A percentile compares a stretch with the other conserved stretches of the same genome.
These are phyloP conservation scores for Dipodascus geniculatus DNA, from an alignment of 805 yeast species.

Conservation along the genomic window DNA sequence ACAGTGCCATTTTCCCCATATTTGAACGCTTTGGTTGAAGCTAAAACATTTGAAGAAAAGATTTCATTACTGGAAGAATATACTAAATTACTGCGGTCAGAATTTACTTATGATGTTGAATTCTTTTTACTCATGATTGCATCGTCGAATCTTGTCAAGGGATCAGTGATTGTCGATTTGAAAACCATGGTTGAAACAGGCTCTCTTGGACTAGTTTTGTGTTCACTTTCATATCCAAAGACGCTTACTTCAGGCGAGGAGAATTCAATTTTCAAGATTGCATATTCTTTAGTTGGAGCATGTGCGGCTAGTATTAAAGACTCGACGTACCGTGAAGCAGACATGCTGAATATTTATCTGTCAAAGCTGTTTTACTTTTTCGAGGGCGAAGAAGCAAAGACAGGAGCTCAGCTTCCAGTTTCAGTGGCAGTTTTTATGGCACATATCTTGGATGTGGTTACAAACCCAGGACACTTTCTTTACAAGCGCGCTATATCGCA, in stretches of 20 bases:
- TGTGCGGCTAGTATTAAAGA: constrained; percentile 26
- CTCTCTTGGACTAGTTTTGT: constrained; percentile 39
- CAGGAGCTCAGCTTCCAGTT: constrained; percentile 26
- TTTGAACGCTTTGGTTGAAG: background rate
- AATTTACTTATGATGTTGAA: constrained; percentile 44
- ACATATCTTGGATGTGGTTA: constrained; percentile 42
- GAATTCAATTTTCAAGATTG: constrained; percentile 27
- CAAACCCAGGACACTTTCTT: constrained; percentile 60
- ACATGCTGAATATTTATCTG: constrained; percentile 28
- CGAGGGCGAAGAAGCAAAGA: constrained; percentile 4
- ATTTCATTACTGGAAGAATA: background rate
- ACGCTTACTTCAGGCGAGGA: background rate
- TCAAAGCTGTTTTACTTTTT: constrained; percentile 4
- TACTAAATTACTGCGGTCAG: background rate
- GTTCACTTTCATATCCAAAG: constrained; percentile 9
- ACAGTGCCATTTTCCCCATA: constrained; percentile 2
- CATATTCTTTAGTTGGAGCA: background rate
- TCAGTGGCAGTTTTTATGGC: constrained; percentile 46
- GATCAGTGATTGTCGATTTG: constrained; percentile 35
- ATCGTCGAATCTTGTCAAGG: constrained; percentile 35
- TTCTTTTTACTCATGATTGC: constrained; percentile 51
- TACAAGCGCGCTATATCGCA: constrained; percentile 56
- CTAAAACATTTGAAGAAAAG: background rate
- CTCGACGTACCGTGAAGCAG: constrained; percentile 43
- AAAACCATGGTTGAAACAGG: constrained; percentile 45